phyloP scores from a whole-genome alignment of 495 filamentous ascomycete genomes.

The Penicillium argentinense region DNA sequence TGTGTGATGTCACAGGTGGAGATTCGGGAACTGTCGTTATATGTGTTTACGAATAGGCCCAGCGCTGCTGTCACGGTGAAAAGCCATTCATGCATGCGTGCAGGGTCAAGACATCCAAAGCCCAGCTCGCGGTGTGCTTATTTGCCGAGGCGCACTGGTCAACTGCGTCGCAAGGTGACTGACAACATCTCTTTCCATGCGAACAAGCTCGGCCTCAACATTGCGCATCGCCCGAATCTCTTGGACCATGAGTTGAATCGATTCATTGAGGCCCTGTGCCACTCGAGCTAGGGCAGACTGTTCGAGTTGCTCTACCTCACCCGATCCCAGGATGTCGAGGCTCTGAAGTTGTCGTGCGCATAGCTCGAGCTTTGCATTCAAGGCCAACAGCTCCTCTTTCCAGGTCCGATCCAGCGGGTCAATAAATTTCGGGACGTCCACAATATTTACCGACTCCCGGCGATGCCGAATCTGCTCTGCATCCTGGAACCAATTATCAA shows the following conservation, averaged over 20 bases:
- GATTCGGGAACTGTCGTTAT: too few species aligned
- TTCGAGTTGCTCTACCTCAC: slow-evolving; percentile 28
- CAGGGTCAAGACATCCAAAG: slow-evolving; percentile 29
- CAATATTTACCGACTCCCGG: slow-evolving; percentile 14
- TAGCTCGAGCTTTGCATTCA: slow-evolving; percentile 41
- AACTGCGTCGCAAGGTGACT: slow-evolving; percentile 33
- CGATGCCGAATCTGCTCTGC: slow-evolving; percentile 31
- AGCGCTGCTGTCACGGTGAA: too few species aligned
- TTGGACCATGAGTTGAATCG: slow-evolving; percentile 40
- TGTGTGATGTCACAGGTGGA: too few species aligned
- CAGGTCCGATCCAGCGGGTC: slow-evolving; percentile 43
- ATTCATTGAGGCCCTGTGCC: slow-evolving; percentile 28
- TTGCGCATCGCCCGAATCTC: slow-evolving; percentile 42
- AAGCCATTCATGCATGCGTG: too few species aligned
- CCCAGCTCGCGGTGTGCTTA: slow-evolving; percentile 10
- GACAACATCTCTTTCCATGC: slow-evolving; percentile 38
- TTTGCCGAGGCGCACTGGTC: slow-evolving; percentile 11
- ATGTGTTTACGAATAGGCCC: too few species aligned
- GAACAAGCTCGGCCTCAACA: slow-evolving; percentile 42
- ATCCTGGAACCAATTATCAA: slow-evolving; percentile 47
- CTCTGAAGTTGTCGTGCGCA: slow-evolving; percentile 38
- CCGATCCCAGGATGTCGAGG: slow-evolving; percentile 38
- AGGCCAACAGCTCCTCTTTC: slow-evolving; percentile 39
- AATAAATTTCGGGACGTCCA: slow-evolving; percentile 32
- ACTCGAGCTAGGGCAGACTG: slow-evolving; percentile 38